Conservation (phyloP, 1,284 basidiomycete species). For the Singerocomus inundabilis region DNA sequence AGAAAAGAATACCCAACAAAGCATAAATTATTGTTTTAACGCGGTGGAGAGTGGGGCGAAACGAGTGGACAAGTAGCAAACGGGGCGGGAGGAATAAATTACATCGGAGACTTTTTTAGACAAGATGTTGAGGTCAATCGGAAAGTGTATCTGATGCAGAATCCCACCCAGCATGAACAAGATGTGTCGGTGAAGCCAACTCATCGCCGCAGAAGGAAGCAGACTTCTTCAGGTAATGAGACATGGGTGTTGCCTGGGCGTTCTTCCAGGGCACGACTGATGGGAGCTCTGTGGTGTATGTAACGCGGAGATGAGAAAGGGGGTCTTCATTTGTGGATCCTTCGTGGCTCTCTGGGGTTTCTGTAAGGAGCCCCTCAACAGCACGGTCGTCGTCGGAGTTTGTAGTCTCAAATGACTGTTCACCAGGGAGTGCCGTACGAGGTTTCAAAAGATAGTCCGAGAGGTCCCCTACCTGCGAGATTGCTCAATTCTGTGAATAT, state of each 20-base stretch:
- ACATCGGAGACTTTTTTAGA: conserved; percentile 15
- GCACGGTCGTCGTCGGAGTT: conserved; percentile 38
- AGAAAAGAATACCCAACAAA: conserved; percentile 6
- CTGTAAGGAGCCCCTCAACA: conserved; percentile 35
- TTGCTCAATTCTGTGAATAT: conserved; percentile 33
- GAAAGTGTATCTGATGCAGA: conserved; percentile 46
- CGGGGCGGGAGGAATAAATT: conserved; percentile 25
- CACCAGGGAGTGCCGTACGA: conserved; percentile 27
- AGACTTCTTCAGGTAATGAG: conserved; percentile 38
- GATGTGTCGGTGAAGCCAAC: conserved; percentile 42
- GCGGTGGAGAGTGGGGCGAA: conserved; percentile 19
- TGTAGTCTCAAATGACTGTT: conserved; percentile 35
- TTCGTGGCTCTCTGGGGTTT: conserved; percentile 33
- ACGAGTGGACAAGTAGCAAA: conserved; percentile 18
- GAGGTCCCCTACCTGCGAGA: conserved; percentile 33
- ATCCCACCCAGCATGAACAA: conserved; percentile 61
- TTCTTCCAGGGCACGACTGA: conserved; percentile 43
- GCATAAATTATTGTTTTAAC: conserved; percentile 32
- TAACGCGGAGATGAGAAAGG: conserved; percentile 39
- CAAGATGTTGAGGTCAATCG: conserved; percentile 26
- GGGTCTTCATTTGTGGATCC: conserved; percentile 32
- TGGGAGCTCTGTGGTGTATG: conserved; percentile 36
- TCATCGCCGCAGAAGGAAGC: conserved; percentile 40
- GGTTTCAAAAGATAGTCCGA: conserved; percentile 27
- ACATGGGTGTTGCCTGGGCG: conserved; percentile 37